phyloP scores from a whole-genome alignment of 345 rosid genomes.

The Aquilaria yunnanensis region DNA sequence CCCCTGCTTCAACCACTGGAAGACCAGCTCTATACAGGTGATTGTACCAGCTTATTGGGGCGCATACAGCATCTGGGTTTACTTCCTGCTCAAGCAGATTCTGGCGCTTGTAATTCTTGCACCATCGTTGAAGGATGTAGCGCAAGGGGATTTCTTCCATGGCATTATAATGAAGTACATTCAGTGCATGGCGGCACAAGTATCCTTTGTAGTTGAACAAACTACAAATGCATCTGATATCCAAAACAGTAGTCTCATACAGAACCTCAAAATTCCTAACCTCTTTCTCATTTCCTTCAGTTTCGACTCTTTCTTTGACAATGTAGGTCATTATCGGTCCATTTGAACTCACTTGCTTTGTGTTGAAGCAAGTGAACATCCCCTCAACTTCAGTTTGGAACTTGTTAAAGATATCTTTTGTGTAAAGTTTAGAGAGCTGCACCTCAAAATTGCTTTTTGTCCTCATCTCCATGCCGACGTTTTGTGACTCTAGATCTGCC shows the following conservation, averaged over 20 bases:
- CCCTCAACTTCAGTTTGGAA: constrained; percentile 53
- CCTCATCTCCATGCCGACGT: constrained; percentile 33
- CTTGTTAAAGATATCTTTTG: constrained; percentile 33
- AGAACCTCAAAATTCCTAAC: constrained; percentile 39
- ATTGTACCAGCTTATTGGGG: constrained; percentile 25
- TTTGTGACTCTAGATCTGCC: constrained; percentile 38
- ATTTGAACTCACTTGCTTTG: constrained; percentile 32
- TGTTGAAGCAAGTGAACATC: constrained; percentile 48
- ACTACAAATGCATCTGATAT: constrained; percentile 56
- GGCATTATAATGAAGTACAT: constrained; percentile 43
- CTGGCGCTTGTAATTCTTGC: constrained; percentile 31
- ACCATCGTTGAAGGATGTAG: constrained; percentile 37
- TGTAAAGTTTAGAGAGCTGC: constrained; percentile 41
- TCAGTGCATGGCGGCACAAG: constrained; percentile 51
- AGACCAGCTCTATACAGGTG: constrained; percentile 23
- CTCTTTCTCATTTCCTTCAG: constrained; percentile 33
- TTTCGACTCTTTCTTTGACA: constrained; percentile 43
- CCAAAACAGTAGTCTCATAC: constrained; percentile 35
- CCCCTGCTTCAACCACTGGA: constrained; percentile 34
- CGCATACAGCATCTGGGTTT: constrained; percentile 20
- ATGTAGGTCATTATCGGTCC: constrained; percentile 39
- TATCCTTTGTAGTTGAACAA: constrained; percentile 51
- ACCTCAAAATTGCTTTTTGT: constrained; percentile 41
- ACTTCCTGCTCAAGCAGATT: constrained; percentile 17
- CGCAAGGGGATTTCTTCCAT: constrained; percentile 42